Evolutionary conservation across 805 yeast species (phyloP).

Genomic region (Saccharomycopsis fodiens): DNA sequence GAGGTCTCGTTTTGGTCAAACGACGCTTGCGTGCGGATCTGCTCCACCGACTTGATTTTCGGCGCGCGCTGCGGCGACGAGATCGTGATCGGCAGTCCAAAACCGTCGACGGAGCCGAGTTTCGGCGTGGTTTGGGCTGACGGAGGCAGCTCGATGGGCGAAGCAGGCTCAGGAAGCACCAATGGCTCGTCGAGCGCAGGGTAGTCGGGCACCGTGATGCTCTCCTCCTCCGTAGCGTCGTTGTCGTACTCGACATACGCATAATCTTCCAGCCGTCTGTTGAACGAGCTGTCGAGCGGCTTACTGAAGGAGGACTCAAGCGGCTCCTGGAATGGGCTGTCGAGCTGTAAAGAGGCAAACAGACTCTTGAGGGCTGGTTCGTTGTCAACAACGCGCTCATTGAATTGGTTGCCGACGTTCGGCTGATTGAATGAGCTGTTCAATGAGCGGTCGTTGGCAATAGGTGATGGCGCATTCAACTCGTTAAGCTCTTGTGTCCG

Average conservation of each 20-base stretch:
- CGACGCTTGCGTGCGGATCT: conserved; percentile 5
- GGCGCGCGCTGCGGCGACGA: conserved; percentile 19
- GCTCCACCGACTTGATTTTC: conserved; percentile 15
- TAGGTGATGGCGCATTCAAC: neutral
- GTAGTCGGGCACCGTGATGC: conserved; percentile 16
- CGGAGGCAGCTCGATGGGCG: neutral
- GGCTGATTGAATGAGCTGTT: neutral
- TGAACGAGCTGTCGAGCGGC: no score
- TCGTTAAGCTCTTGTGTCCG: no score
- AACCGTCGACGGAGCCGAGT: neutral
- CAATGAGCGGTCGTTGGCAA: no score
- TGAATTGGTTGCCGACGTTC: no score
- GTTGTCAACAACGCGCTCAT: no score
- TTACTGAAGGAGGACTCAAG: neutral
- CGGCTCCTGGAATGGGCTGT: neutral
- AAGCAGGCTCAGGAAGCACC: neutral
- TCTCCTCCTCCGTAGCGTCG: conserved; percentile 9
- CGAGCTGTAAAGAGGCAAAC: no score
- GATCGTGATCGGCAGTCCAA: conserved; percentile 17
- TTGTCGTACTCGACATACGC: neutral
- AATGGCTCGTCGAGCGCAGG: conserved; percentile 15
- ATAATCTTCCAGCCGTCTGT: neutral
- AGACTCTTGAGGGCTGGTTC: no score
- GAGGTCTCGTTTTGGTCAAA: neutral
- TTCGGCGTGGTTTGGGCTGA: neutral